Evolutionary conservation across 768 basidiomycete species (phyloP).

Genomic region (Trametes villosa): DNA sequence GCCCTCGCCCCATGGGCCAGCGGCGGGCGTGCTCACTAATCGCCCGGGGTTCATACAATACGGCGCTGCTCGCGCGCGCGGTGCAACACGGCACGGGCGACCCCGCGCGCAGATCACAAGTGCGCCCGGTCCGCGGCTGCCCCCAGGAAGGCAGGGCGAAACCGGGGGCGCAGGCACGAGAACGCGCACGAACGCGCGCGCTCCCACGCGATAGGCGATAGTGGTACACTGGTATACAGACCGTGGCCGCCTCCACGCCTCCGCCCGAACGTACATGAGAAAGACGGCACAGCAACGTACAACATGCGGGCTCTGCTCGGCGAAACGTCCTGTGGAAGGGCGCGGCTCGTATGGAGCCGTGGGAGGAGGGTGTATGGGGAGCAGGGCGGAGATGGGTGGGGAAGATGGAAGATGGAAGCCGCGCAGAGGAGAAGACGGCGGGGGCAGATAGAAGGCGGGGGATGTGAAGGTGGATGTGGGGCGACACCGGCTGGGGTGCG

Average conservation of each 20-base stretch:
- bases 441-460: neutral
- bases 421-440: neutral
- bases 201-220: slow-evolving; percentile 1
- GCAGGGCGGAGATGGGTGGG: slow-evolving; percentile 1
- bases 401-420: neutral
- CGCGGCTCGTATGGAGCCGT: neutral
- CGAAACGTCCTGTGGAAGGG: neutral
- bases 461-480: neutral
- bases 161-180: slow-evolving; percentile 17
- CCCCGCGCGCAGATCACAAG: slow-evolving; percentile 10
- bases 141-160: slow-evolving; percentile 4
- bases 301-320: slow-evolving; percentile 13
- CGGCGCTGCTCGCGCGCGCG: too few species aligned
- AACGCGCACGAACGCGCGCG: neutral
- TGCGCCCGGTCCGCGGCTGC: slow-evolving; percentile 4
- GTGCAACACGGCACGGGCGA: too few species aligned
- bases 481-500: neutral
- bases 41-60: too few species aligned
- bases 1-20: too few species aligned
- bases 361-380: neutral
- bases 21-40: too few species aligned
- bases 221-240: slow-evolving; percentile 6
- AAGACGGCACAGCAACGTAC: slow-evolving; percentile 5
- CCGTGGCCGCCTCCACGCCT: slow-evolving; percentile 9
- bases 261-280: slow-evolving; percentile 10